Percentiles rank a stretch among this genome's conserved stretches.
phyloP scores from a whole-genome alignment of 345 rosid species.

The Linum lewisii region DNA sequence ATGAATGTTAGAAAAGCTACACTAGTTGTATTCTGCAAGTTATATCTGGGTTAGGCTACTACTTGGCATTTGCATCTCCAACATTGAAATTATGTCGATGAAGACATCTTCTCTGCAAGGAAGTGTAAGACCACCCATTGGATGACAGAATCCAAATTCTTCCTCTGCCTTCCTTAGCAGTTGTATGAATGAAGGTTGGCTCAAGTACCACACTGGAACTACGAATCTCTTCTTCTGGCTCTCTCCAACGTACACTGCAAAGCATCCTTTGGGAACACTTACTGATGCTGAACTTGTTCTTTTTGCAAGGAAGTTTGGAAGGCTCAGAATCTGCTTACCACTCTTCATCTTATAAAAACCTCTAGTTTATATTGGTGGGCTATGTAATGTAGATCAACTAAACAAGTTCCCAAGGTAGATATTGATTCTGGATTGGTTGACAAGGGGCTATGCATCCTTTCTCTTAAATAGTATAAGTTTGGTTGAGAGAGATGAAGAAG shows the following conservation, averaged over 20 bases:
- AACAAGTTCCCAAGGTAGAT: not conserved
- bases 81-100: not conserved
- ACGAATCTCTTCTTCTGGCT: conserved; percentile 1
- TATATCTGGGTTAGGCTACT: too few species aligned
- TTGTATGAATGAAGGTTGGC: not conserved
- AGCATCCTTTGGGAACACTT: not conserved
- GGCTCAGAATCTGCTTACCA: not conserved
- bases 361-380: not conserved
- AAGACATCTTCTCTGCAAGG: not conserved
- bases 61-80: too few species aligned
- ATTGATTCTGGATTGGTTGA: not conserved
- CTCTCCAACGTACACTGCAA: not conserved
- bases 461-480: too few species aligned
- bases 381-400: too few species aligned
- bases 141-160: not conserved
- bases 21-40: too few species aligned
- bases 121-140: not conserved
- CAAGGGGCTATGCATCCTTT: too few species aligned
- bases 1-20: too few species aligned
- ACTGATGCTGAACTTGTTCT: not conserved
- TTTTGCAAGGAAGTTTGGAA: not conserved
- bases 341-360: not conserved
- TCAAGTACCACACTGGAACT: not conserved
- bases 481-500: too few species aligned
- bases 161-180: not conserved